Percentiles rank a stretch among this genome's conserved stretches.
phyloP scores from a whole-genome alignment of 441 rosid species.

The Breynia disticha region DNA sequence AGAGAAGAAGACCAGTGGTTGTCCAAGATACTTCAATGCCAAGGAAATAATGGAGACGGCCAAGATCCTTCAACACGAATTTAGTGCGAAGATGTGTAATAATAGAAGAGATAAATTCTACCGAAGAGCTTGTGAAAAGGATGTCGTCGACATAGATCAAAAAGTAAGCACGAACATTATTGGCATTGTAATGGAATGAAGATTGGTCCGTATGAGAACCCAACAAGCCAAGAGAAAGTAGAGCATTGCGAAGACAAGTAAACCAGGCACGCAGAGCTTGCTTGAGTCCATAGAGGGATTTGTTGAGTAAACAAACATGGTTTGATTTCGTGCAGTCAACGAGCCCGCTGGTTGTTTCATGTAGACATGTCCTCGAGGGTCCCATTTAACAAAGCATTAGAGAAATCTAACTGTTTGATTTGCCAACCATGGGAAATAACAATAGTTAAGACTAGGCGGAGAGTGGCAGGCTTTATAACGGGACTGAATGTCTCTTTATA shows the following conservation, averaged over 20 bases:
- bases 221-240: not conserved
- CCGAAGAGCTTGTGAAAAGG: too few relatives aligned
- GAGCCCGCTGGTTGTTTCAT: too few relatives aligned
- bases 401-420: not conserved
- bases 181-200: not conserved
- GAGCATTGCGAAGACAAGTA: not conserved
- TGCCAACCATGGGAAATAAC: not conserved
- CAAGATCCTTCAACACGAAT: not conserved
- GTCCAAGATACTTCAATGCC: not conserved
- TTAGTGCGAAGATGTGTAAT: not conserved
- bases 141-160: too few relatives aligned
- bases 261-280: too few relatives aligned
- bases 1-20: not conserved
- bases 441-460: not conserved
- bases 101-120: not conserved
- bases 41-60: not conserved
- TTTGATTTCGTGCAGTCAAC: too few relatives aligned
- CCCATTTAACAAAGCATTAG: not conserved
- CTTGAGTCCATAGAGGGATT: too few relatives aligned
- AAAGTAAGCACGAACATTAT: too few relatives aligned
- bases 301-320: too few relatives aligned
- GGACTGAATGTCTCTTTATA: not conserved
- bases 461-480: not conserved
- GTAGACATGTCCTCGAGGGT: not conserved
- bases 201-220: not conserved